Percentiles rank a stretch among this genome's conserved stretches.
Conservation (phyloP, 2,329 filamentous ascomycete genomes). For the Coniochaeta prunicola region DNA sequence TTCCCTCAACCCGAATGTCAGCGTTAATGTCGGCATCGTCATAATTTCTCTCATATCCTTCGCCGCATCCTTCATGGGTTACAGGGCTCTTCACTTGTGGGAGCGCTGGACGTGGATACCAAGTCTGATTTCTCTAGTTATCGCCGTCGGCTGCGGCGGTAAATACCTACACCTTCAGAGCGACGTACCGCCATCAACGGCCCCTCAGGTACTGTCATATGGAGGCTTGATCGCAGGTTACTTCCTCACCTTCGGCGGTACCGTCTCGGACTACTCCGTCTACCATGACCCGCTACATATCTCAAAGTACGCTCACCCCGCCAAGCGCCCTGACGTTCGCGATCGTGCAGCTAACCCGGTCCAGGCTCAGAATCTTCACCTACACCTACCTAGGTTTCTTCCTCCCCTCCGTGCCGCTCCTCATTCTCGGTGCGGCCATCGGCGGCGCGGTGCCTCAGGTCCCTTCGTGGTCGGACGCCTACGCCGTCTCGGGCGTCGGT, state of each 20-base stretch:
- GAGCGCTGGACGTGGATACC: conserved; percentile 52
- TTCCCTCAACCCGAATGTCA: conserved; percentile 37
- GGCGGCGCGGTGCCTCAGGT: conserved; percentile 40
- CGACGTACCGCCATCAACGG: conserved; percentile 26
- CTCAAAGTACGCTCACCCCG: conserved; percentile 24
- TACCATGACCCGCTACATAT: conserved; percentile 39
- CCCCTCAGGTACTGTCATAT: conserved; percentile 33
- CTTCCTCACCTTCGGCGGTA: conserved; percentile 47
- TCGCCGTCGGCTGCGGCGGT: conserved; percentile 46
- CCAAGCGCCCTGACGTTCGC: neutral
- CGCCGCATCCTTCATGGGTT: conserved; percentile 47
- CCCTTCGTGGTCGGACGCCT: conserved; percentile 31
- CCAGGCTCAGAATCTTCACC: conserved; percentile 30
- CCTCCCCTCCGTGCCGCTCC: conserved; percentile 39
- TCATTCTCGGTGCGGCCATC: conserved; percentile 42
- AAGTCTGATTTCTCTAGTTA: conserved; percentile 41
- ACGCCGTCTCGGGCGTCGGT: conserved; percentile 32
- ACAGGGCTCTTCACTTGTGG: conserved; percentile 44
- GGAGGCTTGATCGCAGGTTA: conserved; percentile 42
- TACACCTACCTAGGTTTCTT: conserved; percentile 47
- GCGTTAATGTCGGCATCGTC: conserved; percentile 48
- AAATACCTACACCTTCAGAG: conserved; percentile 39
- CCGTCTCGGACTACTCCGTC: conserved; percentile 49
- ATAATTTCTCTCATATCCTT: conserved; percentile 46
- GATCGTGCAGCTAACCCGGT: conserved; percentile 6